Evolutionary conservation across 163 green algal genomes (phyloP).

Genomic region (Chlorella variabilis): DNA sequence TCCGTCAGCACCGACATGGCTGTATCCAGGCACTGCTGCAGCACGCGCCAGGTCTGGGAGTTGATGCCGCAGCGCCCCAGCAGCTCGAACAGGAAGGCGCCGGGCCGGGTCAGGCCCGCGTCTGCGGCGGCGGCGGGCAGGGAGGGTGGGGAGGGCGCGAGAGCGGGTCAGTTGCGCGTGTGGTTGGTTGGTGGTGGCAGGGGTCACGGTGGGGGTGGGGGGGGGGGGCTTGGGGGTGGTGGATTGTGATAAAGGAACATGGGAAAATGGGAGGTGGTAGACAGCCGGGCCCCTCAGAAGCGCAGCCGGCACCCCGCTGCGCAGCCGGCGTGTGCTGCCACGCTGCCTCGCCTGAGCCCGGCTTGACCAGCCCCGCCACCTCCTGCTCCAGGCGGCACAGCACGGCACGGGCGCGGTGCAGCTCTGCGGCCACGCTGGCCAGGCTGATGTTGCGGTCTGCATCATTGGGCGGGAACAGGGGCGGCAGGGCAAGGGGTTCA

Average conservation of each 20-base stretch:
- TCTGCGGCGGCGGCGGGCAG: neutral
- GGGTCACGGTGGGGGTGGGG: too few species aligned
- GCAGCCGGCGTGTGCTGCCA: too few species aligned
- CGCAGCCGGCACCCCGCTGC: too few species aligned
- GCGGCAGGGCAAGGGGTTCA: too few species aligned
- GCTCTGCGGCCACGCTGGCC: slow-evolving; percentile 28
- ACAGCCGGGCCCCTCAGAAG: too few species aligned
- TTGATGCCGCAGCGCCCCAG: slow-evolving; percentile 51
- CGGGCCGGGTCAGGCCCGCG: slow-evolving; percentile 54
- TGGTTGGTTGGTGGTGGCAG: neutral
- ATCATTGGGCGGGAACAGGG: neutral
- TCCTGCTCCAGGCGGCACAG: slow-evolving; percentile 58
- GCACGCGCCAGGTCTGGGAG: slow-evolving; percentile 5
- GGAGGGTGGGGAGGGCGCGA: neutral
- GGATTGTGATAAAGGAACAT: too few species aligned
- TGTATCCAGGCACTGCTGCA: slow-evolving; percentile 34
- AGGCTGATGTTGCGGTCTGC: slow-evolving; percentile 7
- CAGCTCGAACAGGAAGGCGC: slow-evolving; percentile 60
- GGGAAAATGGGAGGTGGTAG: too few species aligned
- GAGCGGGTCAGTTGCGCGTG: neutral
- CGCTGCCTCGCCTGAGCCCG: too few species aligned
- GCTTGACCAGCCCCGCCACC: slow-evolving; percentile 45
- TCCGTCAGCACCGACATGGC: slow-evolving; percentile 43
- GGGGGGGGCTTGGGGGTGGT: too few species aligned
- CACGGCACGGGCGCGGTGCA: slow-evolving; percentile 51